Evolutionary conservation across 208 protist genomes (phyloP), one percentile per base, ranked within the genome.

Genomic region (Trypanosoma avium): DNA sequence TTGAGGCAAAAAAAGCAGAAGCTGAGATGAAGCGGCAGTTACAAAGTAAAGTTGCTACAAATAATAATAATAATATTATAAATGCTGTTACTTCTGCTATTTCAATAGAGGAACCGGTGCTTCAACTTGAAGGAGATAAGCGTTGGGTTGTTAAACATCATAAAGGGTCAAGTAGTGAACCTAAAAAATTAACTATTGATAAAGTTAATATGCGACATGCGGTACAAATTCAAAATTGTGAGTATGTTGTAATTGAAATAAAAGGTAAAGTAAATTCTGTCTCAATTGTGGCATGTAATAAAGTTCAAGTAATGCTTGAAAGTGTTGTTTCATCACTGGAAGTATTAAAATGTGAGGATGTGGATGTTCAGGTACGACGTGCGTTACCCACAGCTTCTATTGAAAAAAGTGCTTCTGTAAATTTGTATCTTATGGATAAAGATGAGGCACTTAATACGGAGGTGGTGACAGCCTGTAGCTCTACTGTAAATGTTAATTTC

Each of bases 251-350:
- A 68, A 57, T 94, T 46, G 71, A 75, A 22, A 74, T 94, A 36
- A 68, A 64, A n/a, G 81, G 80, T 29, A 94, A 94, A 72, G 79
- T 90, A 27, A 94, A 92, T 67, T 87, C 85, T 3, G 77, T 94
- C 35, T 82, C 75, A 9, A 43, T 94, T 8, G 62, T 87, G 30
- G 76, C 86, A 57, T 94, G 88, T 67, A 75, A 62, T 8, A 86
- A 81, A 57, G 82, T 87, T 46, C 85, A 92, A 59, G 77, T 94
- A 30, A 72, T 75, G 49, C 59, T 94, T 47, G 70, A 84, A 26
- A 80, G 75, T 47, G 72, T 88, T 21, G 81, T 94, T 0, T 73
- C 82, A 12, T 78, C 81, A 4, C 48, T 91, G 0, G 88, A 94
- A 63, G 71, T 94, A n/a, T 73, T 91, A 49, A 78, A 77, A 58